Evolutionary conservation across 2,329 filamentous ascomycete species (phyloP).

Genomic region (Xylaria multiplex): DNA sequence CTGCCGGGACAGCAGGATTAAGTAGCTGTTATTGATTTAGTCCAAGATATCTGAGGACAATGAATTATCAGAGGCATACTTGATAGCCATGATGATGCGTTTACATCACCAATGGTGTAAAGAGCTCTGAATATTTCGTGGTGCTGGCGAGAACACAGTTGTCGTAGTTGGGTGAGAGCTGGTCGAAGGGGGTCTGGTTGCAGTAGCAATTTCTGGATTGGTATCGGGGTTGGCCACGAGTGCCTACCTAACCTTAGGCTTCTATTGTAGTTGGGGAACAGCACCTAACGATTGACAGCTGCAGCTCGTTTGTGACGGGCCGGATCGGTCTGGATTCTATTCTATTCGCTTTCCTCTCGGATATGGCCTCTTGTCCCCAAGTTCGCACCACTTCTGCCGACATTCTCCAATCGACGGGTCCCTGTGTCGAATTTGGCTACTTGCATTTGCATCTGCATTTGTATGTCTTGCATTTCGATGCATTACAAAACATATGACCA

Average conservation of each 20-base stretch:
- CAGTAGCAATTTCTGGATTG: conserved; percentile 40
- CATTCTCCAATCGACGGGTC: conserved; percentile 1
- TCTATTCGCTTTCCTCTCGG: background rate
- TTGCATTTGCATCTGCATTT: conserved; percentile 20
- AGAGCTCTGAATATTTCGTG: conserved; percentile 17
- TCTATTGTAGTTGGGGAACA: background rate
- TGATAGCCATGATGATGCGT: conserved; percentile 59
- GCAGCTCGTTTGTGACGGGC: background rate
- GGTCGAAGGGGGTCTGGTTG: conserved; percentile 28
- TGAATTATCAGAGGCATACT: conserved; percentile 52
- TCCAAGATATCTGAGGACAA: conserved; percentile 20
- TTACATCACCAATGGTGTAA: conserved; percentile 44
- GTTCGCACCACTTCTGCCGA: too few species aligned
- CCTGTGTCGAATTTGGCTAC: conserved; percentile 11
- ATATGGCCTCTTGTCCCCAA: too few species aligned
- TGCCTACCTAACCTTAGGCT: background rate
- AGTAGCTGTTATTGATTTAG: conserved; percentile 72
- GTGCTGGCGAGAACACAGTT: conserved; percentile 12
- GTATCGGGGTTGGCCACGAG: conserved; percentile 49
- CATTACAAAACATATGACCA: conserved; percentile 30
- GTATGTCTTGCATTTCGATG: conserved; percentile 26
- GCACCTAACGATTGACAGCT: background rate
- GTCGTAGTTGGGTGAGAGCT: background rate
- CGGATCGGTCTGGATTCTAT: background rate
- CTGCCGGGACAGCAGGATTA: conserved; percentile 96